Conservation (phyloP, 306 rosid species). For the Cajanus cajan region DNA sequence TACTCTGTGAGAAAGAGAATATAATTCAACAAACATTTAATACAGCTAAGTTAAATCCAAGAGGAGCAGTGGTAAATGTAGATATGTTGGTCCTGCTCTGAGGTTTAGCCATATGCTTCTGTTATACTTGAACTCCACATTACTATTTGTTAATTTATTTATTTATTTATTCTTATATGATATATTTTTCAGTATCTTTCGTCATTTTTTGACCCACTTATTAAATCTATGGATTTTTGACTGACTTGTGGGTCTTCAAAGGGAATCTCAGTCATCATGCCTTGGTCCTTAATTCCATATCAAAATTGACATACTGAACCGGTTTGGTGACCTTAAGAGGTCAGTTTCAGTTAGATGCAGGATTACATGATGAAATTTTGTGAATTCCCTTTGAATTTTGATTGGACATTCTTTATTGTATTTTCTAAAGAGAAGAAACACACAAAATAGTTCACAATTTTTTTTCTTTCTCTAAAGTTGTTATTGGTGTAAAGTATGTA, state of each 20-base stretch:
- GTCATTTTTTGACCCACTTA: conserved; percentile 27
- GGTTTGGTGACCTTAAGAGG: conserved; percentile 41
- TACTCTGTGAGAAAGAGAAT: conserved; percentile 45
- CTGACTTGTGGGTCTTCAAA: conserved; percentile 39
- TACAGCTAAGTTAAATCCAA: conserved; percentile 35
- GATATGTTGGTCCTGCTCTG: conserved; percentile 34
- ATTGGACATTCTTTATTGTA: conserved; percentile 52
- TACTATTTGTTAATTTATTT: conserved; percentile 9
- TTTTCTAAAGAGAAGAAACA: not conserved
- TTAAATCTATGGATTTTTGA: conserved; percentile 17
- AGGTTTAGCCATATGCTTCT: conserved; percentile 32
- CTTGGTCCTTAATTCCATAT: conserved; percentile 39
- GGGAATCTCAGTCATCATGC: conserved; percentile 50
- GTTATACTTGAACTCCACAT: conserved; percentile 30
- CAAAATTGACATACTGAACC: conserved; percentile 41
- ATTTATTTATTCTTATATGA: not conserved
- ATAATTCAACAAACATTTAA: conserved; percentile 40
- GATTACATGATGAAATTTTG: conserved; percentile 32
- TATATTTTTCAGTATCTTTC: not conserved
- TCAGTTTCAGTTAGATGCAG: conserved; percentile 44
- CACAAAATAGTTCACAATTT: not conserved
- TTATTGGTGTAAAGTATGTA: too few relatives aligned
- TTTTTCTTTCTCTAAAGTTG: too few relatives aligned
- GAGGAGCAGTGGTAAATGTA: conserved; percentile 30
- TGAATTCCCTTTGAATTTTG: conserved; percentile 38